Conservation (phyloP, 257 asterid species). For the Petrea volubilis region DNA sequence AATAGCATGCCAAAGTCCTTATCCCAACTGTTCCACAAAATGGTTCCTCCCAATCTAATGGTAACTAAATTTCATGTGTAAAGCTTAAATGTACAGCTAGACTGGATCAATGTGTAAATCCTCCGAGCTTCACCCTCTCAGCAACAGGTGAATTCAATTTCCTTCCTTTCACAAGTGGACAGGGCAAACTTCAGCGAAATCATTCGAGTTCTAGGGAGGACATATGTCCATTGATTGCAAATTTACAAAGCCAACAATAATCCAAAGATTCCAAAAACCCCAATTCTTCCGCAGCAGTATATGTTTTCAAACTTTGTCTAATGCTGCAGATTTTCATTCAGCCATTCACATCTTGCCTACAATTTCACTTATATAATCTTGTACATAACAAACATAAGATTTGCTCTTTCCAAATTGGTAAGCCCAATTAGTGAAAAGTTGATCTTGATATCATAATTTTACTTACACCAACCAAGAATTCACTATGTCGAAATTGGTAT, state of each 20-base stretch:
- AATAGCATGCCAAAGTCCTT: constrained; percentile 6
- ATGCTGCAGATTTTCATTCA: background rate
- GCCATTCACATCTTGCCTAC: background rate
- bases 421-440: background rate
- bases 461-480: background rate
- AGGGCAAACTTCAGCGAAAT: background rate
- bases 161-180: background rate
- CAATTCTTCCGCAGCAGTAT: background rate
- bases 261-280: background rate
- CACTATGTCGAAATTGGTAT: background rate
- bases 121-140: constrained; percentile 6
- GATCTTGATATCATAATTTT: background rate
- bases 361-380: background rate
- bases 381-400: background rate
- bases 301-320: background rate
- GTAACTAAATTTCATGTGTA: background rate
- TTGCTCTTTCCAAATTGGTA: background rate
- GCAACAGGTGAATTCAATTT: background rate
- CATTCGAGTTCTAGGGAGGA: background rate
- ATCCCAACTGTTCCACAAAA: background rate
- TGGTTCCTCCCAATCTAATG: background rate
- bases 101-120: background rate
- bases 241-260: background rate
- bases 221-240: background rate
- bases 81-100: background rate